phyloP scores from a whole-genome alignment of 192 early-diverging fungal species.

The Podila minutissima region DNA sequence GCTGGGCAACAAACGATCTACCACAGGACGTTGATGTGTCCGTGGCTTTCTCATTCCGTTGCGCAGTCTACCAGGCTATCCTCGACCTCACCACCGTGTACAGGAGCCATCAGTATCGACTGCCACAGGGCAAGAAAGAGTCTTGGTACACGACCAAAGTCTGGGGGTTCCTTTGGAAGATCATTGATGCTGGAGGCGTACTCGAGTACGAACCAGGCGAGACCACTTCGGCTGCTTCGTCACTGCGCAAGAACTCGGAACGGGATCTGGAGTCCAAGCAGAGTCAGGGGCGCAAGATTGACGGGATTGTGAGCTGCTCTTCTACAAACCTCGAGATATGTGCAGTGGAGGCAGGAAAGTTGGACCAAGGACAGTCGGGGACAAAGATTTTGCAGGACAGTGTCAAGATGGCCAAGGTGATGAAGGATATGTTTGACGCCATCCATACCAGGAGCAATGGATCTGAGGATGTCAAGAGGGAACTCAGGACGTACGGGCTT shows the following conservation, averaged over 20 bases:
- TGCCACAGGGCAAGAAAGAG: neutral
- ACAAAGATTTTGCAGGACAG: slow-evolving; percentile 3
- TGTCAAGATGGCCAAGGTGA: slow-evolving; percentile 3
- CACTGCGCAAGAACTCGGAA: neutral
- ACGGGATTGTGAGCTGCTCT: slow-evolving; percentile 1
- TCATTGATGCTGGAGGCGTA: neutral
- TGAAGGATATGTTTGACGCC: slow-evolving; percentile 18
- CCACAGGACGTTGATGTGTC: neutral
- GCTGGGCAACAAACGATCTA: too few relatives aligned
- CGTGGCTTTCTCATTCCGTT: neutral
- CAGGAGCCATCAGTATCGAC: neutral
- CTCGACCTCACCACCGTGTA: neutral
- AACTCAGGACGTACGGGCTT: slow-evolving; percentile 1
- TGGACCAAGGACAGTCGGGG: neutral
- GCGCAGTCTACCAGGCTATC: neutral
- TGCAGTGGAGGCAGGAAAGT: neutral
- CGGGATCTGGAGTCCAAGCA: neutral
- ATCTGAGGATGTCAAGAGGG: neutral
- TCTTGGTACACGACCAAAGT: neutral
- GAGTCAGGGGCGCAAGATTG: slow-evolving; percentile 2
- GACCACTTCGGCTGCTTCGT: neutral
- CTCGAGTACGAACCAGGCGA: slow-evolving; percentile 13
- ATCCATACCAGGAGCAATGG: neutral
- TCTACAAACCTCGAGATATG: slow-evolving; percentile 4
- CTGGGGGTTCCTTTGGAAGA: neutral